A percentile compares a stretch with the other conserved stretches of the same genome.
Conservation (phyloP, 1,139 yeast genomes). For the Suhomyces wounanorum region DNA sequence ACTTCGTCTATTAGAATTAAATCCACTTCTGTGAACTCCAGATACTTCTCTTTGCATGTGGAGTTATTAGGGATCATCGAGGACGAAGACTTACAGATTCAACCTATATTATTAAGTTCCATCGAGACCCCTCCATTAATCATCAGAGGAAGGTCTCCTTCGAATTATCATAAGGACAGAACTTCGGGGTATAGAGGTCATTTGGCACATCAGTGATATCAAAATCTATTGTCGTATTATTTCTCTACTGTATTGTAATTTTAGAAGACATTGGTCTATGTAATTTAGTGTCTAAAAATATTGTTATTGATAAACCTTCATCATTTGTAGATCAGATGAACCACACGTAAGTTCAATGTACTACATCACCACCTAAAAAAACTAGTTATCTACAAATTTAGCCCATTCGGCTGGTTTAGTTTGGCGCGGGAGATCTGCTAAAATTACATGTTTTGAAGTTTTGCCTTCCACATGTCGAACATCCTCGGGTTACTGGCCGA, state of each 20-base stretch:
- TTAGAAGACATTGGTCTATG: constrained; percentile 11
- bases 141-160: constrained; percentile 70
- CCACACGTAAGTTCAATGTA: too few relatives aligned
- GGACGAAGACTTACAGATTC: constrained; percentile 40
- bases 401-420: background rate
- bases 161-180: constrained; percentile 53
- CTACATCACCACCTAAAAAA: too few relatives aligned
- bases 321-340: background rate
- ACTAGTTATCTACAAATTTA: too few relatives aligned
- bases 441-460: background rate
- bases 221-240: background rate
- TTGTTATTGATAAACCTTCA: constrained; percentile 5
- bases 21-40: constrained; percentile 44
- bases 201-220: background rate
- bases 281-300: constrained; percentile 9
- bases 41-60: constrained; percentile 56
- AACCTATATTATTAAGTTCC: constrained; percentile 41
- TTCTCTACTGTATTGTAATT: constrained; percentile 6
- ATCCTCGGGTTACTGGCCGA: background rate
- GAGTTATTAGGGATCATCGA: constrained; percentile 55
- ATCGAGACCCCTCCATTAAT: constrained; percentile 63
- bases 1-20: constrained; percentile 61
- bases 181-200: constrained; percentile 41
- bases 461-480: background rate
- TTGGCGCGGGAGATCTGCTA: background rate